phyloP scores from a whole-genome alignment of 202 grass and related monocot genomes.

The Bolboschoenoplectus hybrid region DNA sequence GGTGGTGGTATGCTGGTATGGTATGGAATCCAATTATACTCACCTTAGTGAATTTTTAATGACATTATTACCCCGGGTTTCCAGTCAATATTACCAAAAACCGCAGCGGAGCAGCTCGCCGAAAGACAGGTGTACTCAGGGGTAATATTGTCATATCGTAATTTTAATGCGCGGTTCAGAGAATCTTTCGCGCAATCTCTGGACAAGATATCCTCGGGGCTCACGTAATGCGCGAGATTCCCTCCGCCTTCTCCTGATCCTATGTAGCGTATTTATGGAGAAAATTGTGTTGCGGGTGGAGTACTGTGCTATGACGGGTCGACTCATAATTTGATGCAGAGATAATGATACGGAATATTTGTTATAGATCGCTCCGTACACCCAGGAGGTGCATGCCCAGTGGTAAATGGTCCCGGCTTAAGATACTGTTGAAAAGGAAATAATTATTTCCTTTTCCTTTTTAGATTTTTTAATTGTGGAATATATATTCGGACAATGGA shows the following conservation, averaged over 20 bases:
- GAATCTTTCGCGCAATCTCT: slow-evolving; percentile 23
- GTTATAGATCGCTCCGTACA: neutral
- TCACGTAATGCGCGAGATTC: slow-evolving; percentile 24
- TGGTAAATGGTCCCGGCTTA: neutral
- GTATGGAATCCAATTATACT: no score
- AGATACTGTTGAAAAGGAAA: no score
- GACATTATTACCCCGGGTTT: neutral
- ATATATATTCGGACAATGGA: no score
- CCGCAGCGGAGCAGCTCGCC: no score
- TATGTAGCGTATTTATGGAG: neutral
- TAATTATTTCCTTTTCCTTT: no score
- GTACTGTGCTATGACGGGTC: neutral
- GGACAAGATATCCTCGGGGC: slow-evolving; percentile 13
- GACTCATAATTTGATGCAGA: neutral
- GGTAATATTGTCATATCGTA: neutral
- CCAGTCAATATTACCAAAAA: no score
- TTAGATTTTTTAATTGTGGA: no score
- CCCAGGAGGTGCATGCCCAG: neutral
- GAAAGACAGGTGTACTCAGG: neutral
- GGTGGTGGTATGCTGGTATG: no score
- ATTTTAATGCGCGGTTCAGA: neutral
- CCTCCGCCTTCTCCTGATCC: neutral
- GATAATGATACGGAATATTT: neutral
- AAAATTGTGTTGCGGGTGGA: neutral
- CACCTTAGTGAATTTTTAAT: no score